A percentile compares a stretch with the other conserved stretches of the same genome.
Conservation (phyloP, 192 early-diverging fungal genomes). For the Coemansia aciculifera region DNA sequence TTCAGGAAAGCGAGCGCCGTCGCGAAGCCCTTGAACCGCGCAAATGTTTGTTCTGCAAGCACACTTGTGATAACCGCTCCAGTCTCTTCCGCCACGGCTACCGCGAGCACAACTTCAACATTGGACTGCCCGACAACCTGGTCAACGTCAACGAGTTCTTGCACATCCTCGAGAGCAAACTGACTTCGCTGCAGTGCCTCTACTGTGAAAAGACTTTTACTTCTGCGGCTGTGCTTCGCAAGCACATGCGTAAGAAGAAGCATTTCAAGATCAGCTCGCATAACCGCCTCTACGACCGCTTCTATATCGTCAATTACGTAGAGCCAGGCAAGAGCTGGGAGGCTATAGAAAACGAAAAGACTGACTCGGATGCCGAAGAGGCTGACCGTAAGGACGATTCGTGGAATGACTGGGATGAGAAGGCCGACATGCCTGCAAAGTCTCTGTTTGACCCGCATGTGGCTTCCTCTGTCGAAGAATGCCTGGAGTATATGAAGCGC, state of each 20-base stretch:
- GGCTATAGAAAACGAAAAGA: constrained; percentile 74
- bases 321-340: constrained; percentile 93
- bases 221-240: constrained; percentile 80
- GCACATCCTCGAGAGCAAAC: constrained; percentile 70
- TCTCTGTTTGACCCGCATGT: constrained; percentile 81
- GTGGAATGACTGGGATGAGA: constrained; percentile 84
- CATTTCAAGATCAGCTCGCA: constrained; percentile 92
- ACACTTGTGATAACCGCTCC: constrained; percentile 67
- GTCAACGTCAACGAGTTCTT: constrained; percentile 83
- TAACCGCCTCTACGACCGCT: constrained; percentile 89
- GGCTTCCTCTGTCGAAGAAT: constrained; percentile 60
- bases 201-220: constrained; percentile 96
- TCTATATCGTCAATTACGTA: constrained; percentile 91
- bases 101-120: constrained; percentile 89
- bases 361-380: constrained; percentile 66
- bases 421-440: constrained; percentile 60
- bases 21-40: constrained; percentile 63
- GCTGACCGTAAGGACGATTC: constrained; percentile 47
- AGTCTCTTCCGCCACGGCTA: constrained; percentile 87
- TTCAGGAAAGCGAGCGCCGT: constrained; percentile 72
- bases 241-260: constrained; percentile 99
- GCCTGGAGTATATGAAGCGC: constrained; percentile 71
- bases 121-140: constrained; percentile 88
- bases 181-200: constrained; percentile 75
- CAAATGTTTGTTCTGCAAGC: constrained; percentile 95